Evolutionary conservation across 192 early-diverging fungal species (phyloP).

Genomic region (Funneliformis mosseae): DNA sequence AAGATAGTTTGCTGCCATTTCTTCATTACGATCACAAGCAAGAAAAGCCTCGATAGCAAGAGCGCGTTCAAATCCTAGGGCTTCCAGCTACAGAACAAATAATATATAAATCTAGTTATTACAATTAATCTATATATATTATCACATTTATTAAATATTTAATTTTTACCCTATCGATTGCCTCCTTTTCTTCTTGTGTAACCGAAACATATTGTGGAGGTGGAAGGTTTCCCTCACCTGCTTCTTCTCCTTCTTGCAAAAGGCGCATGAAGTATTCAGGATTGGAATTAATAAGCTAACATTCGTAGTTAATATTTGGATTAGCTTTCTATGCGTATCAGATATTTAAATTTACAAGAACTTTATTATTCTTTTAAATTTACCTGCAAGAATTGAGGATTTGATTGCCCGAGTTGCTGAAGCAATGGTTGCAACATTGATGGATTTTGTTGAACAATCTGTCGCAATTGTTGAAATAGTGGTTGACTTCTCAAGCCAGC

Average conservation of each 20-base stretch:
- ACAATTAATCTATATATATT: neutral
- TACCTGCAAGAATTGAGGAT: constrained; percentile 80
- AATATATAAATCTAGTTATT: neutral
- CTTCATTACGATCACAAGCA: constrained; percentile 98
- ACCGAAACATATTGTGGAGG: constrained; percentile 73
- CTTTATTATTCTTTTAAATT: neutral
- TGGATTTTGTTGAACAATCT: constrained; percentile 85
- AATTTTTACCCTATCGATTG: constrained; percentile 76
- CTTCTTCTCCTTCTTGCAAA: constrained; percentile 67
- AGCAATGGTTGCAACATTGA: constrained; percentile 84
- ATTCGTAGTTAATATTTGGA: neutral
- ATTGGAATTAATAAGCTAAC: constrained; percentile 69
- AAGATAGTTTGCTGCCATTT: constrained; percentile 94
- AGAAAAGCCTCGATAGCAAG: constrained; percentile 91
- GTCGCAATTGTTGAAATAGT: constrained; percentile 91
- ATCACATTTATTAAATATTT: neutral
- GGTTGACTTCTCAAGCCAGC: constrained; percentile 71
- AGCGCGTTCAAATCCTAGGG: constrained; percentile 83
- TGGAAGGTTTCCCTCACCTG: constrained; percentile 44
- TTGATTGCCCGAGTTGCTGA: constrained; percentile 77
- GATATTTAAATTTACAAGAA: neutral
- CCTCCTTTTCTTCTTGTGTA: constrained; percentile 86
- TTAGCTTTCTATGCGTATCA: constrained; percentile 22
- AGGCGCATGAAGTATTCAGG: constrained; percentile 79
- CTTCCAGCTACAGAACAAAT: constrained; percentile 60